Percentiles rank a stretch among this genome's conserved stretches.
These are phyloP conservation scores for Sugiyamaella boreocaroliniensis DNA, from an alignment of 805 yeast genomes.

Conservation along the genomic window DNA sequence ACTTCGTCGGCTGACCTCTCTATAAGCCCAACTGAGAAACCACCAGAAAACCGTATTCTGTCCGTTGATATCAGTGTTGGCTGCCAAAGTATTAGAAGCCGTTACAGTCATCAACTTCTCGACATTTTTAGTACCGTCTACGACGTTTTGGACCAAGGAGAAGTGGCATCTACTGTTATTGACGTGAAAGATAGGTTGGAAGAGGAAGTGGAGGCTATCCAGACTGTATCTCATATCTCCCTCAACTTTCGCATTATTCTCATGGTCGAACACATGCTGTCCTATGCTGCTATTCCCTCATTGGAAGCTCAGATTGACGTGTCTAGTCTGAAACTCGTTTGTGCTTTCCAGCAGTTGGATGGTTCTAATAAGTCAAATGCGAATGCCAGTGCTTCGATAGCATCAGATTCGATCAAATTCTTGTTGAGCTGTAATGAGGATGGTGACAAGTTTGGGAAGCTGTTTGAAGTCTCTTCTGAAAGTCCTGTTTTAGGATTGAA, in stretches of 20 bases:
- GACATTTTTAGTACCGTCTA: slow-evolving; percentile 10
- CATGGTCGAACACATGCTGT: slow-evolving; percentile 1
- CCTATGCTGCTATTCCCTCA: background rate
- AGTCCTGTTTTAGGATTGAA: background rate
- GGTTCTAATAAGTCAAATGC: background rate
- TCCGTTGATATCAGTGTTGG: slow-evolving; percentile 16
- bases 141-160: background rate
- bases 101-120: slow-evolving; percentile 19
- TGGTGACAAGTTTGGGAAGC: background rate
- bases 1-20: background rate
- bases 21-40: slow-evolving; percentile 10
- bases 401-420: background rate
- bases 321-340: background rate
- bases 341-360: slow-evolving; percentile 2
- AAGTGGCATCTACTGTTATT: background rate
- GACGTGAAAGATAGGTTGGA: background rate
- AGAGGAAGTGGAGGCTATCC: background rate
- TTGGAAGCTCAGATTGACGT: background rate
- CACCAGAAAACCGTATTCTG: slow-evolving; percentile 11
- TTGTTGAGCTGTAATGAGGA: background rate
- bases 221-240: background rate
- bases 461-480: background rate
- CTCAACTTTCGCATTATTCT: background rate
- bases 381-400: background rate
- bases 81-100: slow-evolving; percentile 20